These are phyloP conservation scores for Chaetoceros muelleri DNA, from an alignment of 108 stramenopile genomes.

Conservation along the genomic window DNA sequence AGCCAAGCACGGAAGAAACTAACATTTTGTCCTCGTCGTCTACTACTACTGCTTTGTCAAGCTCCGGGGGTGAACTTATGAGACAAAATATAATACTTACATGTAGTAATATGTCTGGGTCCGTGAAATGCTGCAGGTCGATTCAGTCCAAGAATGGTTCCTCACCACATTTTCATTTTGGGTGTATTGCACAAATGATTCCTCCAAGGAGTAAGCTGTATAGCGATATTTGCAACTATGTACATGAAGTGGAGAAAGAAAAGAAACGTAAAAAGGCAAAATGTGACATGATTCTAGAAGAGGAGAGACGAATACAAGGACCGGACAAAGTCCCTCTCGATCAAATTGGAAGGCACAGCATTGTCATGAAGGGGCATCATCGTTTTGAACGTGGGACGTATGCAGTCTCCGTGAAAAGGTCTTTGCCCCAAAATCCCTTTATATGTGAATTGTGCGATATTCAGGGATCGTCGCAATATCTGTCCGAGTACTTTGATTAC, in stretches of 20 bases:
- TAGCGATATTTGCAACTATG: neutral
- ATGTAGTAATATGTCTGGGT: neutral
- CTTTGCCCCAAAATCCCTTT: conserved; percentile 3
- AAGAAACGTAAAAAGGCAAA: neutral
- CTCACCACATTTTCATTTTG: neutral
- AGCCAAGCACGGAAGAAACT: too few relatives aligned
- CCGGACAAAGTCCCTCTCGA: neutral
- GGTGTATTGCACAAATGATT: neutral
- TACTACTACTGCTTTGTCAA: too few relatives aligned
- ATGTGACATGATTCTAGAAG: neutral
- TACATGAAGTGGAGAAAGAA: neutral
- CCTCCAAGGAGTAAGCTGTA: neutral
- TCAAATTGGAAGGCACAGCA: neutral
- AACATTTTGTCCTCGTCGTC: too few relatives aligned
- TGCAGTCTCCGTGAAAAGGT: neutral
- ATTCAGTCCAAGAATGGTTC: neutral
- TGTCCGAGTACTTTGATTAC: conserved; percentile 25
- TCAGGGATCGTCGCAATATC: conserved; percentile 25
- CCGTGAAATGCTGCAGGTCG: neutral
- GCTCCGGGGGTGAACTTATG: too few relatives aligned
- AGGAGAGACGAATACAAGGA: neutral
- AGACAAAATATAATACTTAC: too few relatives aligned
- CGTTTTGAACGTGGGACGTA: neutral
- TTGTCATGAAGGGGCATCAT: neutral
- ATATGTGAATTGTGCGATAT: conserved; percentile 28